A percentile compares a stretch with the other conserved stretches of the same genome.
Evolutionary conservation across 2,329 filamentous ascomycete genomes (phyloP).

Genomic region (Claviceps pusilla): DNA sequence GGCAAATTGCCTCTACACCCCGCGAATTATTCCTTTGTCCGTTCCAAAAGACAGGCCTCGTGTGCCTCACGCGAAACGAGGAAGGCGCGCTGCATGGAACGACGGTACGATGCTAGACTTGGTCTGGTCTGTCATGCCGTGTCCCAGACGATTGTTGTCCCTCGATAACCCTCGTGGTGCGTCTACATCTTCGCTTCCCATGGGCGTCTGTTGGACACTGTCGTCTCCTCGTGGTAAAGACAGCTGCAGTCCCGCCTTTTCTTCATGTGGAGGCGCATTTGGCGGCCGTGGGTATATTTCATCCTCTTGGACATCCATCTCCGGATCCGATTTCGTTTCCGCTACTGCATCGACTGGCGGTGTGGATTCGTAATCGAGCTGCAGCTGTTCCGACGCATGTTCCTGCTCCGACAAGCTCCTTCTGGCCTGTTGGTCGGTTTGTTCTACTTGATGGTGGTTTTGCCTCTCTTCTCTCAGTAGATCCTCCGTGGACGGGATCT

Average conservation of each 20-base stretch:
- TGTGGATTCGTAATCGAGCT: slow-evolving; percentile 14
- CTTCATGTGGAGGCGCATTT: slow-evolving; percentile 5
- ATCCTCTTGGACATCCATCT: slow-evolving; percentile 16
- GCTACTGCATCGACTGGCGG: slow-evolving; percentile 2
- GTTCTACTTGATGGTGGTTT: slow-evolving; percentile 32
- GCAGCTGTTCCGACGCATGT: slow-evolving; percentile 34
- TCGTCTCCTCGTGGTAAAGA: neutral
- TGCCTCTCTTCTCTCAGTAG: slow-evolving; percentile 38
- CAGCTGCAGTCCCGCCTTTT: neutral
- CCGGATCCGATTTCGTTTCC: slow-evolving; percentile 11
- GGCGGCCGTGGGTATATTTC: slow-evolving; percentile 8
- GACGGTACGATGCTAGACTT: slow-evolving; percentile 7
- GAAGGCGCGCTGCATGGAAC: slow-evolving; percentile 45
- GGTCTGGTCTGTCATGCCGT: neutral
- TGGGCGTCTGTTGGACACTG: neutral
- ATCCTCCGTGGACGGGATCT: slow-evolving; percentile 33
- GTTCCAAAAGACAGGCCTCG: too few species aligned
- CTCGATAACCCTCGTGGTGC: neutral
- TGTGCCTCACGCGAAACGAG: slow-evolving; percentile 30
- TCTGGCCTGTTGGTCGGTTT: slow-evolving; percentile 35
- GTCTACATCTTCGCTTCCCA: neutral
- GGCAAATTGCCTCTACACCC: neutral
- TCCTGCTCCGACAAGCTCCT: slow-evolving; percentile 37
- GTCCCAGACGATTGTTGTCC: neutral
- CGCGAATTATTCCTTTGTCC: too few species aligned